Base-by-base conservation (phyloP, 1,284 basidiomycete genomes). In the Stygiomarasmius scandens region DNA sequence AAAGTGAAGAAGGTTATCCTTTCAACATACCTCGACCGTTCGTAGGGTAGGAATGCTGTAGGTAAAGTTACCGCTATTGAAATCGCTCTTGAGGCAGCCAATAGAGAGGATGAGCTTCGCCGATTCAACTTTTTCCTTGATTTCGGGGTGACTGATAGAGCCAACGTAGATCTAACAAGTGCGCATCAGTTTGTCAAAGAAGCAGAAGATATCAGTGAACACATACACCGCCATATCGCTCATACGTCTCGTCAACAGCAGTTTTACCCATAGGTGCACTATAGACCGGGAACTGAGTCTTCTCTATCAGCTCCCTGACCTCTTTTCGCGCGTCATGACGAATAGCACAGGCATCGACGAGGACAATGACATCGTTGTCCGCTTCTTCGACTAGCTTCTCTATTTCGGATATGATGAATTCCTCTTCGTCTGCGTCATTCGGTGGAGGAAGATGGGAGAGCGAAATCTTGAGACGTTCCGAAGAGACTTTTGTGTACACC, bases 251-350 rank as follows among this genome's bases (percentile, higher is more conserved):
- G 61, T 87, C 83, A 12, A 97, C 76, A 0, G 88, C 81, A 0
- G 88, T 85, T 73, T 96, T 96, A 44, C 93, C 95, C 95, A 96
- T 96, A 0, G 94, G 94, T 0, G 93, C 83, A 14, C 86, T 76
- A 67, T 89, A 88, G 55, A 95, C 89, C 48, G 93, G 85, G 73
- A 92, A 90, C 4, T 84, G 84, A 6, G 91, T 92, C 49, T 78
- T 78, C 57, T 83, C 75, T 52, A 92, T 74, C 38, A 98, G 79
- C 49, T 93, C 84, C 49, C 82, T 77, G 3, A 92, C 77, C 67
- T 92, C 88, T 1, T 82, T 69, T 38, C 82, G 82, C 41, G 89
- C 89, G 58, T 88, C 85, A 66, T 95, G 95, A 12, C 95, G 85
- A 54, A 88, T 81, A 0, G 92, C 83, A 68, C 96, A 97, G 1